Evolutionary conservation across 2,329 filamentous ascomycete species (phyloP).

Genomic region (Lachnellula suecica): DNA sequence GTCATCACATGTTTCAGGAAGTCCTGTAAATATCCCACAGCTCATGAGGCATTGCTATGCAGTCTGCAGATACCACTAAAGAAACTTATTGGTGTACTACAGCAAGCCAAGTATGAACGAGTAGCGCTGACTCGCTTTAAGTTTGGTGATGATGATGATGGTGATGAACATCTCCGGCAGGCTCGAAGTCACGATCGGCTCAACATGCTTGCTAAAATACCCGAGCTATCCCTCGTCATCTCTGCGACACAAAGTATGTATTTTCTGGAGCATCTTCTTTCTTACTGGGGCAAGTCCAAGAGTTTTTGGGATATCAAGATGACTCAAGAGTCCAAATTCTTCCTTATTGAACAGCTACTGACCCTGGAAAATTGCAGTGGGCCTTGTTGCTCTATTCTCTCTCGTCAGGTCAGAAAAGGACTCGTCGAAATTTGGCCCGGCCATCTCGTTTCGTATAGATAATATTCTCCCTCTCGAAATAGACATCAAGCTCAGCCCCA

Average conservation of each 20-base stretch:
- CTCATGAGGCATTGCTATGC: too few species aligned
- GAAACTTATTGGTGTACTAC: too few species aligned
- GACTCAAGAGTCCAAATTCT: too few species aligned
- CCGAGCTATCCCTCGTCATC: constrained; percentile 68
- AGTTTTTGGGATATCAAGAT: too few species aligned
- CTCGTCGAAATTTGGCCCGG: constrained; percentile 6
- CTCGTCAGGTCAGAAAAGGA: constrained; percentile 48
- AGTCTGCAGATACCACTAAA: too few species aligned
- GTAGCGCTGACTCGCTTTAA: not conserved
- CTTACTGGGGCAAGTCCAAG: too few species aligned
- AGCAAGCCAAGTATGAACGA: too few species aligned
- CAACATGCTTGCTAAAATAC: constrained; percentile 63
- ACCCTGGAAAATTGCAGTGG: too few species aligned
- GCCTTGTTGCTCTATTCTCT: constrained; percentile 61
- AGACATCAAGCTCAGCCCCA: constrained; percentile 34
- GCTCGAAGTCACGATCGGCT: constrained; percentile 47
- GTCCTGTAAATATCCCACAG: too few species aligned
- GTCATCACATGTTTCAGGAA: too few species aligned
- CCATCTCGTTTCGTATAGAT: constrained; percentile 49
- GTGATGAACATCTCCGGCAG: not conserved
- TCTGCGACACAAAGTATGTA: constrained; percentile 65
- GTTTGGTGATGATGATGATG: not conserved
- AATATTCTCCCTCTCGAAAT: constrained; percentile 45
- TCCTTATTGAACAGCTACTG: too few species aligned
- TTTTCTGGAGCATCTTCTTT: too few species aligned